Conservation (phyloP, 768 basidiomycete species). For the Calocybe cyanea region DNA sequence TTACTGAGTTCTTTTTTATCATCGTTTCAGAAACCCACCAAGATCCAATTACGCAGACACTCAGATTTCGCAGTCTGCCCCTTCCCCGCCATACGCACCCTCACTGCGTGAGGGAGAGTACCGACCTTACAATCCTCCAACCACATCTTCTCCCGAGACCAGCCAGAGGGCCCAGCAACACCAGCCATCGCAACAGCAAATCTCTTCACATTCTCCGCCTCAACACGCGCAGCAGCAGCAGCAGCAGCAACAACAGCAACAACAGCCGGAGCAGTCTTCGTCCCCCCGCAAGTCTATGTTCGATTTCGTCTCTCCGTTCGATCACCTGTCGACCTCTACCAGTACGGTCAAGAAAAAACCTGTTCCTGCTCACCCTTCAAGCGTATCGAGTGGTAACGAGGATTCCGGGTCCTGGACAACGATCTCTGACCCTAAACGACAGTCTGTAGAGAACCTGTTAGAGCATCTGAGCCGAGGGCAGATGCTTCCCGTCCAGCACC, state of each 20-base stretch:
- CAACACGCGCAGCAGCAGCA: conserved; percentile 31
- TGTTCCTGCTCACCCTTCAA: conserved; percentile 43
- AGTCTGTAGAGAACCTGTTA: conserved; percentile 79
- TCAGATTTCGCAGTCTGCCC: conserved; percentile 32
- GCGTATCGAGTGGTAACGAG: conserved; percentile 45
- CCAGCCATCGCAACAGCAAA: conserved; percentile 23
- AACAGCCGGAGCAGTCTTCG: conserved; percentile 49
- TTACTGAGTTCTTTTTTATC: conserved; percentile 18
- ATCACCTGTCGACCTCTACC: conserved; percentile 60
- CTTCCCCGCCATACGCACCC: conserved; percentile 47
- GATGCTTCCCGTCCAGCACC: conserved; percentile 25
- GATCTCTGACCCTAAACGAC: conserved; percentile 63
- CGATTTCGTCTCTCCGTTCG: conserved; percentile 81
- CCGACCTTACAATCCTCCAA: conserved; percentile 33
- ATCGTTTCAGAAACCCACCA: conserved; percentile 38
- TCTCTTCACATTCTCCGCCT: conserved; percentile 29
- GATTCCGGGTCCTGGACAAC: conserved; percentile 54
- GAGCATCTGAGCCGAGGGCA: conserved; percentile 64
- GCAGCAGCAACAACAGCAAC: conserved; percentile 24
- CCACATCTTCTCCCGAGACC: conserved; percentile 38
- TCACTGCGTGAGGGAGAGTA: conserved; percentile 46
- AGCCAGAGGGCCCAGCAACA: conserved; percentile 32
- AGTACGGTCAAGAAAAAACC: conserved; percentile 65
- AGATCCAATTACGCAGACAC: conserved; percentile 50
- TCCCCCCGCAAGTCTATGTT: conserved; percentile 81